Evolutionary conservation across 768 basidiomycete genomes (phyloP).

Genomic region (Mycena sanguinolenta): DNA sequence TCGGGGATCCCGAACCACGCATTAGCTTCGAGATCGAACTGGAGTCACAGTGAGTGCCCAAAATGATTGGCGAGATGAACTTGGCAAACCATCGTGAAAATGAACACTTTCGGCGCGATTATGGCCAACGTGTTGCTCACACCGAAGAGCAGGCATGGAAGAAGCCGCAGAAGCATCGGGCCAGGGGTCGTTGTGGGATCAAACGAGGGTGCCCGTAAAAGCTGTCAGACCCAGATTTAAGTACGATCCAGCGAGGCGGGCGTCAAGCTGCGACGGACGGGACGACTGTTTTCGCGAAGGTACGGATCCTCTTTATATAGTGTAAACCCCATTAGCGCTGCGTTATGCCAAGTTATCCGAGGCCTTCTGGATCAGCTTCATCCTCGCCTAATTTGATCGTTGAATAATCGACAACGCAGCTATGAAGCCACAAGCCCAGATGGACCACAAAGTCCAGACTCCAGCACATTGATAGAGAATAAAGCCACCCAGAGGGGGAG

Average conservation of each 20-base stretch:
- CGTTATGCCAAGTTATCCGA: slow-evolving; percentile 8
- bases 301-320: not conserved
- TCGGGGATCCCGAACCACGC: slow-evolving; percentile 36
- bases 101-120: slow-evolving; percentile 32
- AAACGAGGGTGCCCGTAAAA: not conserved
- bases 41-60: not conserved
- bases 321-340: not conserved
- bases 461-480: no score
- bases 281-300: not conserved
- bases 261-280: not conserved
- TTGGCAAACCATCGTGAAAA: slow-evolving; percentile 28
- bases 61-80: not conserved
- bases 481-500: not conserved
- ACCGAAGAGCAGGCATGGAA: slow-evolving; percentile 20
- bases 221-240: not conserved
- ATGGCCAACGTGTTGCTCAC: slow-evolving; percentile 6
- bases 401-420: slow-evolving; percentile 1
- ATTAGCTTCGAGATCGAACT: slow-evolving; percentile 33
- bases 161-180: slow-evolving; percentile 5
- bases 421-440: not conserved
- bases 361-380: not conserved
- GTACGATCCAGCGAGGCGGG: not conserved
- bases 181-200: not conserved
- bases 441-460: not conserved
- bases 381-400: not conserved